phyloP scores from a whole-genome alignment of 2,329 filamentous ascomycete species.

The Fusarium equiseti region DNA sequence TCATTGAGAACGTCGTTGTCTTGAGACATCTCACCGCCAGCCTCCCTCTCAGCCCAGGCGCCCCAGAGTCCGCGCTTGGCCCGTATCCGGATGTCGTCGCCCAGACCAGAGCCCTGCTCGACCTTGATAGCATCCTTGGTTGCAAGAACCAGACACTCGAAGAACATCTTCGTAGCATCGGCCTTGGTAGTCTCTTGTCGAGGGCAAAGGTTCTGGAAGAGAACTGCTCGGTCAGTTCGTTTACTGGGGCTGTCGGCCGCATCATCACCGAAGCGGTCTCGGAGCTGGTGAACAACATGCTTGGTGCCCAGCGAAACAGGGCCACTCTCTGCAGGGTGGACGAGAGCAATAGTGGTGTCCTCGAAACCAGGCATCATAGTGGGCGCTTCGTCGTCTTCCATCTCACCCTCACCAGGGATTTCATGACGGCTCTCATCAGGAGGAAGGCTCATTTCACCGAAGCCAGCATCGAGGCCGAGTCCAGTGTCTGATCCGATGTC shows the following conservation, averaged over 20 bases:
- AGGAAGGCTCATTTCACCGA: constrained; percentile 65
- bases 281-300: constrained; percentile 93
- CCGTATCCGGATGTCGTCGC: constrained; percentile 83
- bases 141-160: constrained; percentile 93
- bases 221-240: constrained; percentile 79
- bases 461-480: constrained; percentile 58
- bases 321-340: constrained; percentile 85
- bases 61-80: constrained; percentile 98
- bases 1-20: constrained; percentile 56
- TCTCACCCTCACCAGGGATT: constrained; percentile 69
- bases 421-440: constrained; percentile 74
- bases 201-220: constrained; percentile 93
- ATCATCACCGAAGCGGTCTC: constrained; percentile 84
- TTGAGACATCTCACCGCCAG: constrained; percentile 70
- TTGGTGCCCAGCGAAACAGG: constrained; percentile 92
- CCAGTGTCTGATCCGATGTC: constrained; percentile 77
- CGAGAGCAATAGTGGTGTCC: constrained; percentile 78
- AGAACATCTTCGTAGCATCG: constrained; percentile 99
- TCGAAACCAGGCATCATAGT: constrained; percentile 75
- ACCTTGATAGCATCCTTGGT: constrained; percentile 99
- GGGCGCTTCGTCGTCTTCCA: constrained; percentile 56
- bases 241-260: constrained; percentile 76
- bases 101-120: constrained; percentile 83
- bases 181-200: constrained; percentile 83
- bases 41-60: constrained; percentile 87